phyloP scores from a whole-genome alignment of 129 eudicot genomes.

The Artemisia annua region DNA sequence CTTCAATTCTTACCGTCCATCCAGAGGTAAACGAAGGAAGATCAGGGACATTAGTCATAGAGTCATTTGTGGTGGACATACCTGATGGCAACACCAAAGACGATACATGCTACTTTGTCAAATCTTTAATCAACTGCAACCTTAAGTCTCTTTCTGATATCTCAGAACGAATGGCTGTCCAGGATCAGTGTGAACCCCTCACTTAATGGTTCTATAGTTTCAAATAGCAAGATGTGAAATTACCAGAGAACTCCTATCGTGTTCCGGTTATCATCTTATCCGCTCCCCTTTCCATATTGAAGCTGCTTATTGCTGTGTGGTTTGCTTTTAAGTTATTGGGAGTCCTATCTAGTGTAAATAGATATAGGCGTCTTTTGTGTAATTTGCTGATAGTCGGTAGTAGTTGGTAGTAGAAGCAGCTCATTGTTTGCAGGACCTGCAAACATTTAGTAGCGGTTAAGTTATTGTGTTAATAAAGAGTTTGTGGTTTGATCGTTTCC shows the following conservation, averaged over 20 bases:
- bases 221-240: background rate
- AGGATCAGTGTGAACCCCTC: slow-evolving; percentile 3
- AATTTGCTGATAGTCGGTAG: background rate
- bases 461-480: slow-evolving; percentile 8
- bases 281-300: background rate
- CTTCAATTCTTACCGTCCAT: slow-evolving; percentile 61
- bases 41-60: slow-evolving; percentile 56
- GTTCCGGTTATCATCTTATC: slow-evolving; percentile 18
- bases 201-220: slow-evolving; percentile 7
- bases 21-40: slow-evolving; percentile 58
- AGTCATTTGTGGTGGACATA: slow-evolving; percentile 66
- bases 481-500: background rate
- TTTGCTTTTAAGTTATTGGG: slow-evolving; percentile 23
- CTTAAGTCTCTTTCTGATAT: slow-evolving; percentile 61
- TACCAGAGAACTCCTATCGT: slow-evolving; percentile 6
- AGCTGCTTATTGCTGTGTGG: slow-evolving; percentile 7
- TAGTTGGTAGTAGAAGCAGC: slow-evolving; percentile 24
- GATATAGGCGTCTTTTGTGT: slow-evolving; percentile 2
- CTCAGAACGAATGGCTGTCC: slow-evolving; percentile 62
- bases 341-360: background rate
- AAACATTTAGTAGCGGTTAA: slow-evolving; percentile 17
- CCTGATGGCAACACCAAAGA: slow-evolving; percentile 70
- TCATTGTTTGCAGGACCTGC: slow-evolving; percentile 30
- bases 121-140: slow-evolving; percentile 67
- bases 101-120: slow-evolving; percentile 73